A percentile compares a stretch with the other conserved stretches of the same genome.
These are phyloP conservation scores for Crotalaria pallida DNA, from an alignment of 306 rosid species.

Conservation along the genomic window DNA sequence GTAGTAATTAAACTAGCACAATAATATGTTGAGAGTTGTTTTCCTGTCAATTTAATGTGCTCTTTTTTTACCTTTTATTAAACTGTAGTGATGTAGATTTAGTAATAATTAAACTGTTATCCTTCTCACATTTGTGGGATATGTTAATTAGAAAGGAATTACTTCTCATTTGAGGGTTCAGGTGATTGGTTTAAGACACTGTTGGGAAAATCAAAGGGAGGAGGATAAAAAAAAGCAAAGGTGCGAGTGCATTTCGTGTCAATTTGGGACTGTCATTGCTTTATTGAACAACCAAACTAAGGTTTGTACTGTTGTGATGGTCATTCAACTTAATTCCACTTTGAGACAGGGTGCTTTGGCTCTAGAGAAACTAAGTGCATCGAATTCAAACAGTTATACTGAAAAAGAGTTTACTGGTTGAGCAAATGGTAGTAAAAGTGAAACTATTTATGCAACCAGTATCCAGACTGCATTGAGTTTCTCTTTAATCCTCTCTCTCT, in stretches of 20 bases:
- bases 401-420: conserved; percentile 27
- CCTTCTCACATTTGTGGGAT: no score
- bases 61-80: no score
- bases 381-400: conserved; percentile 34
- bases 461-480: conserved; percentile 92
- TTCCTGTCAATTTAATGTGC: no score
- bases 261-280: neutral
- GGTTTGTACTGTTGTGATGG: neutral
- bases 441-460: conserved; percentile 70
- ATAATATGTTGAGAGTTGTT: no score
- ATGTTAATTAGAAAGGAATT: conserved; percentile 31
- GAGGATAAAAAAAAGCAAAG: conserved; percentile 67
- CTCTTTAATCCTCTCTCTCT: no score
- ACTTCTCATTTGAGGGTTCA: conserved; percentile 51
- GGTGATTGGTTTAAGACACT: conserved; percentile 87
- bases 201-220: conserved; percentile 48
- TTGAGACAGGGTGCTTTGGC: conserved; percentile 46
- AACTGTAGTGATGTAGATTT: no score
- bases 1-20: no score
- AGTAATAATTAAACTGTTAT: no score
- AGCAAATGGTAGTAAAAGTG: conserved; percentile 35
- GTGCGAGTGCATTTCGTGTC: conserved; percentile 33
- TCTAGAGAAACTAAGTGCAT: conserved; percentile 34
- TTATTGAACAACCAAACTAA: neutral
- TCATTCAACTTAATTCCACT: neutral